Evolutionary conservation across 1,284 basidiomycete species (phyloP), one percentile per base, ranked within the genome.

Genomic region (Irpex sp.): DNA sequence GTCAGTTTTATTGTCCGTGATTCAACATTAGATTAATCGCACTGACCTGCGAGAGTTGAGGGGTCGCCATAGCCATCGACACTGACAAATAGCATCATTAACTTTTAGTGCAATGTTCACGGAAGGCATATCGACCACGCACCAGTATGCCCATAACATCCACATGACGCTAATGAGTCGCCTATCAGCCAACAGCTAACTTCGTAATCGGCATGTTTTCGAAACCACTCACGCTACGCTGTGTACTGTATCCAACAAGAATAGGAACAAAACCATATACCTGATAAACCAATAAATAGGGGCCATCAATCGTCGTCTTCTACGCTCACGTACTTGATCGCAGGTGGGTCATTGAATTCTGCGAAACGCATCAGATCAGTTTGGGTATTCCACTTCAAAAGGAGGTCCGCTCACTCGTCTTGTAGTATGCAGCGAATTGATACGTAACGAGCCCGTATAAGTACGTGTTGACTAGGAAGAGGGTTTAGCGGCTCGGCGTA

Each of bases 381-480:
- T 4, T 43, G 19, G 35, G 39, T 19, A 26, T 11, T 55, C 31
- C 4, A 11, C 57, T 54, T 37, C 56, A 51, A 65, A 31, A 6
- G 26, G n/a, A 15, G 15, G 49, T 7, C 3, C 58, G 71, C 81
- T 63, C 62, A 82, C 81, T 75, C 0, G 74, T 70, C 57, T 71
- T 75, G 58, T 76, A 72, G 64, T 83, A 83, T 0, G 71, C 69
- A 15, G 76, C 74, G 61, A 83, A 83, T 65, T 83, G 82, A 67
- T 78, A 81, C 1, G 75, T 76, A 65, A 81, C 82, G 35, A 83
- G 72, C 1, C 82, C 82, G 69, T 81, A 83, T 7, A 83, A 72
- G 64, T 77, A 83, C 3, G 82, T 83, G 63, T 83, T 83, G 66
- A 83, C 81, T 82, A 62, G 11, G 8, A 13, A 8, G 31, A 46